phyloP scores from a whole-genome alignment of 2,329 filamentous ascomycete species.

The Penicillium sp. region DNA sequence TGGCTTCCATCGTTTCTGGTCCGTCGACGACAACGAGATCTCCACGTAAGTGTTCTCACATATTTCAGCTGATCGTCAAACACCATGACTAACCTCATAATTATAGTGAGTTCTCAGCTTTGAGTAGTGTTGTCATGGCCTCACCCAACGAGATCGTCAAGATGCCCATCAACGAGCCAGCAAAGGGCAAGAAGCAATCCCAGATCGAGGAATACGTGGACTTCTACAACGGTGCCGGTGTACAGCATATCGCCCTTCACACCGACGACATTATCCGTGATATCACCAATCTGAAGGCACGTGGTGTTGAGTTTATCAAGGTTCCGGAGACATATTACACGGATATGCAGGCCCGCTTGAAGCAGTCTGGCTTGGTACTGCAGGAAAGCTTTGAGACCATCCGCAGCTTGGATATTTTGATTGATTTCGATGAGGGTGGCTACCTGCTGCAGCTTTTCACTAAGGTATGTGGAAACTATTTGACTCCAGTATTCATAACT shows the following conservation, averaged over 20 bases:
- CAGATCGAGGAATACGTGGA: conserved; percentile 93
- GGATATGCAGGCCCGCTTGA: conserved; percentile 70
- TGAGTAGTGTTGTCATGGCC: conserved; percentile 88
- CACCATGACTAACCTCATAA: neutral
- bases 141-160: conserved; percentile 82
- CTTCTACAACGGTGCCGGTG: conserved; percentile 85
- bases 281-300: conserved; percentile 74
- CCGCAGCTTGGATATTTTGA: conserved; percentile 77
- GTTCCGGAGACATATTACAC: conserved; percentile 86
- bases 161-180: conserved; percentile 98
- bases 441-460: conserved; percentile 77
- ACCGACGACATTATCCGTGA: conserved; percentile 75
- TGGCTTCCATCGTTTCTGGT: conserved; percentile 96
- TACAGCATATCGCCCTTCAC: conserved; percentile 88
- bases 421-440: conserved; percentile 91
- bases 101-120: conserved; percentile 71
- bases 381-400: conserved; percentile 78
- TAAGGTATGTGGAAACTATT: conserved; percentile 47
- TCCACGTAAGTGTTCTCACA: conserved; percentile 53
- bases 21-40: conserved; percentile 88
- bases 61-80: no score
- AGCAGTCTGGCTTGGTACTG: conserved; percentile 59
- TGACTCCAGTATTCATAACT: neutral
- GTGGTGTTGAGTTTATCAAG: conserved; percentile 88
- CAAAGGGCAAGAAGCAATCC: conserved; percentile 80